These are phyloP conservation scores for Diversispora eburnea DNA, from an alignment of 192 early-diverging fungal species.

Conservation along the genomic window DNA sequence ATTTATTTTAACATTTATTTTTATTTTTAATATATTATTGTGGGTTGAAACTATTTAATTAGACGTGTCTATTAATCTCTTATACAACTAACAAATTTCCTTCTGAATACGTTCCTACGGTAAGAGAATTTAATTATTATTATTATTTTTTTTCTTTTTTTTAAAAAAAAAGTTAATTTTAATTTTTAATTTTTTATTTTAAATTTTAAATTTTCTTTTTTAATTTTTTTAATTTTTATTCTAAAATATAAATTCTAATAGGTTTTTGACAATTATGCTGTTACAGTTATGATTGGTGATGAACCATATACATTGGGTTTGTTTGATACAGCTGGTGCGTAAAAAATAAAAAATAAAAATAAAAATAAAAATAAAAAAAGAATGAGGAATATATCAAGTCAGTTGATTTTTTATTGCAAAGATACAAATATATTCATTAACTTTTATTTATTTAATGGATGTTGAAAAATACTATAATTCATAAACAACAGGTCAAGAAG, in stretches of 20 bases:
- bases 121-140: slow-evolving; percentile 51
- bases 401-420: no score
- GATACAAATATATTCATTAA: neutral
- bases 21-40: neutral
- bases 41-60: neutral
- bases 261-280: slow-evolving; percentile 97
- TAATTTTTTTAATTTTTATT: neutral
- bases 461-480: neutral
- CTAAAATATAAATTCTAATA: slow-evolving; percentile 25
- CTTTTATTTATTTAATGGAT: neutral
- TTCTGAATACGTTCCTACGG: slow-evolving; percentile 92
- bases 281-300: slow-evolving; percentile 97
- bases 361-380: no score
- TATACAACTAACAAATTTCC: slow-evolving; percentile 98
- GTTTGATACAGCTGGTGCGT: slow-evolving; percentile 86
- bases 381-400: no score
- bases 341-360: neutral
- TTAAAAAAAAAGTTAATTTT: neutral
- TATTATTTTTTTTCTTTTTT: no score
- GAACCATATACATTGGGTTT: slow-evolving; percentile 95
- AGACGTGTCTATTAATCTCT: slow-evolving; percentile 92
- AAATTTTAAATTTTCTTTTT: neutral
- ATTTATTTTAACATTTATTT: neutral
- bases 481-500: slow-evolving; percentile 71
- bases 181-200: neutral